A percentile compares a stretch with the other conserved stretches of the same genome.
These are phyloP conservation scores for Echinosophora koreensis DNA, from an alignment of 306 rosid species.

Conservation along the genomic window DNA sequence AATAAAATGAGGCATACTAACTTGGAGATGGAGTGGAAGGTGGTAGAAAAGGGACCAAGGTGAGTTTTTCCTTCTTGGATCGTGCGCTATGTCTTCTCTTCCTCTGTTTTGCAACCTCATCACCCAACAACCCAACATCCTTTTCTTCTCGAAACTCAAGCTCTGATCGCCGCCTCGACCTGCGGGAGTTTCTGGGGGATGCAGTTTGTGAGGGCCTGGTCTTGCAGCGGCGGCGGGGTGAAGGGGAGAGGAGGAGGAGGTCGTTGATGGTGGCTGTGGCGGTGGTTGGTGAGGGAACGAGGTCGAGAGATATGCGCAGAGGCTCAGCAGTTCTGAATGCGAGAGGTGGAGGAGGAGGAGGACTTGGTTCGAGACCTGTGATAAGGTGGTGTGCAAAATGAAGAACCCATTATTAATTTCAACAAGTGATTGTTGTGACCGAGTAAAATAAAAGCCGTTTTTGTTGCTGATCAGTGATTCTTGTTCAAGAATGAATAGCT, in stretches of 20 bases:
- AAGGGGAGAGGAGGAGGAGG: constrained; percentile 72
- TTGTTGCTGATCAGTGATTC: too few relatives aligned
- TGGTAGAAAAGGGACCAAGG: constrained; percentile 65
- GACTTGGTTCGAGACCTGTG: constrained; percentile 46
- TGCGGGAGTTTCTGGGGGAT: constrained; percentile 75
- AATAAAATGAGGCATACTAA: constrained; percentile 46
- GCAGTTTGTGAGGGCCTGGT: constrained; percentile 58
- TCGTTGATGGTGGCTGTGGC: constrained; percentile 64
- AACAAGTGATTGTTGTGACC: background rate
- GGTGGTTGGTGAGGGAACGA: constrained; percentile 44
- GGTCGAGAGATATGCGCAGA: constrained; percentile 53
- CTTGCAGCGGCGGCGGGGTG: constrained; percentile 69
- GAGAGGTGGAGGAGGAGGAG: too few relatives aligned
- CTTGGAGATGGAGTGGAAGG: constrained; percentile 56
- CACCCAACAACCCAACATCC: constrained; percentile 54
- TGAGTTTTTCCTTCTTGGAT: constrained; percentile 73
- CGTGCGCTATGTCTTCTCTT: constrained; percentile 66
- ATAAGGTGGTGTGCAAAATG: constrained; percentile 51
- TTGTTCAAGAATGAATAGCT: too few relatives aligned
- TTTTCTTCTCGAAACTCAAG: constrained; percentile 69
- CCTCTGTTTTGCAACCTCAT: constrained; percentile 66
- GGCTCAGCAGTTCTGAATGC: constrained; percentile 44
- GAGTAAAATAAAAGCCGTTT: too few relatives aligned
- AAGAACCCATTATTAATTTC: constrained; percentile 58
- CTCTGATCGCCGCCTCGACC: constrained; percentile 73